Conservation (phyloP, 2,329 filamentous ascomycete genomes). For the Corinectria fuckeliana region DNA sequence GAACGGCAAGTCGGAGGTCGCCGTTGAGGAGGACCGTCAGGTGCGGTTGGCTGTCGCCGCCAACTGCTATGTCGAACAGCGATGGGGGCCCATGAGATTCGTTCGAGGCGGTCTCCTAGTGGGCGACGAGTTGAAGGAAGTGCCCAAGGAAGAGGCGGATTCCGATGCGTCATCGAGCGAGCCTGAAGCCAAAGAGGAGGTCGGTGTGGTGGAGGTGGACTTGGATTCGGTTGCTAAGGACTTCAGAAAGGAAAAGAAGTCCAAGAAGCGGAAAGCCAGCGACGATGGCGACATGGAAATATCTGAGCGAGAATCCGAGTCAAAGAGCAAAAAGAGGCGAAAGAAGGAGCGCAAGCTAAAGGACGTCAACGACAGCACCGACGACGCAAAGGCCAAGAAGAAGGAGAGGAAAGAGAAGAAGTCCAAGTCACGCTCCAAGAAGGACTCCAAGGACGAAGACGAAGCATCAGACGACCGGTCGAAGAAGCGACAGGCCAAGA, state of each 20-base stretch:
- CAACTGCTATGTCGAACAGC: conserved; percentile 74
- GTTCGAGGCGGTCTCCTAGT: conserved; percentile 80
- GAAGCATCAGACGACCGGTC: conserved; percentile 38
- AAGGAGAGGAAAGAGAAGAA: conserved; percentile 49
- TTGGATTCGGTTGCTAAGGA: conserved; percentile 33
- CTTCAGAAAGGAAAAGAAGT: conserved; percentile 52
- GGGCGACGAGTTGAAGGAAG: conserved; percentile 60
- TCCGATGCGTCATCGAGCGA: conserved; percentile 16
- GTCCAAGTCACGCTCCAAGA: conserved; percentile 44
- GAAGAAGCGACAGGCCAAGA: conserved; percentile 45
- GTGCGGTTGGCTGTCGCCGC: conserved; percentile 73
- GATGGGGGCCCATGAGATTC: conserved; percentile 84
- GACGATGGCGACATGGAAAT: conserved; percentile 44
- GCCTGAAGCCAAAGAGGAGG: conserved; percentile 13
- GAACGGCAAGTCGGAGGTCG: conserved; percentile 84
- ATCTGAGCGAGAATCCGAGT: conserved; percentile 39
- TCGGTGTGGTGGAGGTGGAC: conserved; percentile 33
- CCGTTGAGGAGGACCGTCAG: conserved; percentile 73
- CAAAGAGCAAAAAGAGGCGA: conserved; percentile 46
- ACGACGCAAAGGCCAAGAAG: conserved; percentile 27
- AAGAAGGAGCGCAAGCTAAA: conserved; percentile 47
- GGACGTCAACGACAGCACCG: conserved; percentile 29
- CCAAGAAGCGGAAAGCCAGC: conserved; percentile 57
- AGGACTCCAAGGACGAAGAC: conserved; percentile 35
- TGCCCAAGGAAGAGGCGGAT: conserved; percentile 33